A percentile compares a stretch with the other conserved stretches of the same genome.
phyloP scores from a whole-genome alignment of 2,329 filamentous ascomycete genomes.

The Ceratocystis lukuohia region DNA sequence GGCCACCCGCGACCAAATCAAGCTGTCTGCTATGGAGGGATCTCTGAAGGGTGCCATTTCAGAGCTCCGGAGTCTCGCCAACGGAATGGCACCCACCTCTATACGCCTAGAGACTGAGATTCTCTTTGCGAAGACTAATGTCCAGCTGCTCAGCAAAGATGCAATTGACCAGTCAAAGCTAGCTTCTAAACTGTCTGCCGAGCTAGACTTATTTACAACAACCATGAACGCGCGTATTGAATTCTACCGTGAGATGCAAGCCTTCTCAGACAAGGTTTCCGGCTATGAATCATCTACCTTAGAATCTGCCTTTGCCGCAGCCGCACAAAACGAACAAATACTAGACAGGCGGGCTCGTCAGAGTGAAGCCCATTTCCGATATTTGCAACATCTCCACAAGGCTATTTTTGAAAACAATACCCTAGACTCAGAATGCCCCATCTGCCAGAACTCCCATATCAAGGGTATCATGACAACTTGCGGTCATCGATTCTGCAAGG shows the following conservation, averaged over 20 bases:
- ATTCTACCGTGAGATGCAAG: constrained; percentile 81
- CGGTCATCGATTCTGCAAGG: constrained; percentile 83
- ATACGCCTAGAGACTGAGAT: neutral
- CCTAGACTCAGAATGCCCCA: constrained; percentile 62
- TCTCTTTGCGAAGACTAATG: neutral
- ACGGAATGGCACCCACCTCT: neutral
- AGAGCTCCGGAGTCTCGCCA: constrained; percentile 48
- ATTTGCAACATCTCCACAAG: constrained; percentile 28
- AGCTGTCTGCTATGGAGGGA: constrained; percentile 31
- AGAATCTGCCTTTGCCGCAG: neutral
- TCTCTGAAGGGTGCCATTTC: constrained; percentile 60
- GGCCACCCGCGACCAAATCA: neutral
- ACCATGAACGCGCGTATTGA: constrained; percentile 78
- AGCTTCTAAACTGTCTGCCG: constrained; percentile 42
- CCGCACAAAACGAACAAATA: neutral
- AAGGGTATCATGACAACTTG: constrained; percentile 75
- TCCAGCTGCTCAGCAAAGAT: neutral
- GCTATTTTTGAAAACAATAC: constrained; percentile 33
- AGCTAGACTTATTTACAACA: constrained; percentile 60
- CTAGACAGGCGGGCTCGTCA: constrained; percentile 40
- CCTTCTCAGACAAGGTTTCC: constrained; percentile 66
- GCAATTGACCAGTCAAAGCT: neutral
- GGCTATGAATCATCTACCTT: constrained; percentile 29
- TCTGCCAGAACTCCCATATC: constrained; percentile 66
- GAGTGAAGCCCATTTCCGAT: constrained; percentile 62